Percentiles rank a stretch among this genome's conserved stretches.
Conservation (phyloP, 1,139 yeast genomes). For the Torulaspora pretoriensis region DNA sequence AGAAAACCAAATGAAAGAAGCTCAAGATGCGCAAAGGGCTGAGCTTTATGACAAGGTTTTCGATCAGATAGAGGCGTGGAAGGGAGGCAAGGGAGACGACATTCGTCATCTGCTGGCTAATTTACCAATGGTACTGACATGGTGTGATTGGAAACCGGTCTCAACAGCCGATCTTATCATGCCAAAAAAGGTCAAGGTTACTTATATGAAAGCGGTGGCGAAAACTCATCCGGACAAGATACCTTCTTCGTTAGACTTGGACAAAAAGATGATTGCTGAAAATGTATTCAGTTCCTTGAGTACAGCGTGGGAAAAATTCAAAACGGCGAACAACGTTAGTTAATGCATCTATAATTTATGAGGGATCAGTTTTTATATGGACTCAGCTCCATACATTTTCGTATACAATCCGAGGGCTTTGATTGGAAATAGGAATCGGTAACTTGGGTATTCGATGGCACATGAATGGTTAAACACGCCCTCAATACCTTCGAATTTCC, state of each 20-base stretch:
- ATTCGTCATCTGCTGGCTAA: constrained; percentile 69
- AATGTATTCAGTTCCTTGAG: constrained; percentile 79
- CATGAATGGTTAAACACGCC: constrained; percentile 95
- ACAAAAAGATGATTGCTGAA: constrained; percentile 79
- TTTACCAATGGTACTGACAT: constrained; percentile 60
- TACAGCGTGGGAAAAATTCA: constrained; percentile 88
- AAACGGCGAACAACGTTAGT: constrained; percentile 48
- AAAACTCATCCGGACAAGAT: constrained; percentile 93
- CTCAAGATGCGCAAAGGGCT: constrained; percentile 53
- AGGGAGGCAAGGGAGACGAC: constrained; percentile 69
- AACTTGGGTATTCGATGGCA: constrained; percentile 95
- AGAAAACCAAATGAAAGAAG: constrained; percentile 45
- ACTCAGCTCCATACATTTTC: constrained; percentile 26
- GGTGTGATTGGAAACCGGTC: constrained; percentile 62
- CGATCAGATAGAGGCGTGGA: constrained; percentile 57
- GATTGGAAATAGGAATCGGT: constrained; percentile 83
- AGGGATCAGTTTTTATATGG: constrained; percentile 6
- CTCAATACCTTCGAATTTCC: constrained; percentile 80
- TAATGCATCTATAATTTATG: constrained; percentile 17
- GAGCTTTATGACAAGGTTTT: constrained; percentile 60
- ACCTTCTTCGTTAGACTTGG: constrained; percentile 48
- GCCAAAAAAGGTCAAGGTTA: constrained; percentile 85
- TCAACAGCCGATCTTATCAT: constrained; percentile 72
- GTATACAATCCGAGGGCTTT: constrained; percentile 84
- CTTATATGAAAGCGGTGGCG: constrained; percentile 89